Base-by-base conservation (phyloP, 1,284 basidiomycete genomes). In the Sporisorium scitamineum region DNA sequence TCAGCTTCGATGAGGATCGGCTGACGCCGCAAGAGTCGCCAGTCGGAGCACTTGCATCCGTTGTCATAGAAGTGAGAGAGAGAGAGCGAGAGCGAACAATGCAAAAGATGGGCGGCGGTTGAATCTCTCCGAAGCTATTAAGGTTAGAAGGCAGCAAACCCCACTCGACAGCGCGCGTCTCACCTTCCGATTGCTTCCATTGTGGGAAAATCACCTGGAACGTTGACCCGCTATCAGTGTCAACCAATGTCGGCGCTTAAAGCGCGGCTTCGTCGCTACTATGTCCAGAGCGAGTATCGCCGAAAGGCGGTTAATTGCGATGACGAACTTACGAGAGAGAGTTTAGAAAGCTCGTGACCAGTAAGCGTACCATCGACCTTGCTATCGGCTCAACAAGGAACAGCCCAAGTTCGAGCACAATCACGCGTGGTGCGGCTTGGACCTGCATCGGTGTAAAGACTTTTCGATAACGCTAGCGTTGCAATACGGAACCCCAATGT, bases 81-180 rank as follows among this genome's bases (percentile, higher is more conserved):
- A n/a, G n/a, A n/a, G n/a, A n/a, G n/a, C n/a, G n/a, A n/a, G n/a
- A n/a, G n/a, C 7, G 34, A 34, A 13, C 34, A 14, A 34, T 13
- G 8, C 41, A 10, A 27, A 27, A 5, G 16, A n/a, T 2, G 7
- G 27, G 48, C 48, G 48, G 48, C 29, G 16, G 48, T 50, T 31
- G 29, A 50, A 31, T 24, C 31, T 20, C 34, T 31, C 20, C 48
- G 13, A 18, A 13, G 6, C 44, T 27, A 20, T 20, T 20, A 50
- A 31, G 48, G 48, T 50, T 50, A 11, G 48, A 50, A 50, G 48
- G 32, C 48, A n/a, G 48, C 48, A n/a, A 50, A 31, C 29, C 18
- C 29, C 47, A n/a, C 24, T 29, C 47, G 18, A n/a, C 37, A 16
- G n/a, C 26, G 26, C 41, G 26, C 16, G 47, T 48, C 16, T 48